Conservation (phyloP, 208 protist species). For the Angomonas ambiguus region DNA sequence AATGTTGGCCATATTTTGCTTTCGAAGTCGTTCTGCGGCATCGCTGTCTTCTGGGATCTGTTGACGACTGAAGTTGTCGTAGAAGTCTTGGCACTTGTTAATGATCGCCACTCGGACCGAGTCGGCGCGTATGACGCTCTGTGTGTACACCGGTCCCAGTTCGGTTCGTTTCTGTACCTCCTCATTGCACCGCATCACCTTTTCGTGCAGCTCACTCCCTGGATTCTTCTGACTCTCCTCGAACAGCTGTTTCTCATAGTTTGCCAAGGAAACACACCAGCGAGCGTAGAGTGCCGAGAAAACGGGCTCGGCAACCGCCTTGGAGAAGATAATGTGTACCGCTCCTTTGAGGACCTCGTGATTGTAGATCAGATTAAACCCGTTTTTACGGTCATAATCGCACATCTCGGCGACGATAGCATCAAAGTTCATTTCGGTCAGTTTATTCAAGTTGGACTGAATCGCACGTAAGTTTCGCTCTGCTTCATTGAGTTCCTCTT, state of each 20-base stretch:
- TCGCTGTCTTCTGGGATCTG: slow-evolving; percentile 36
- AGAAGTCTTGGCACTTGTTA: slow-evolving; percentile 47
- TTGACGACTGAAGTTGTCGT: slow-evolving; percentile 45
- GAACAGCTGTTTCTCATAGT: slow-evolving; percentile 68
- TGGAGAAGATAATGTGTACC: slow-evolving; percentile 82
- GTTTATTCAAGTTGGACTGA: slow-evolving; percentile 83
- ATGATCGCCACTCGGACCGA: slow-evolving; percentile 47
- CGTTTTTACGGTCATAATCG: slow-evolving; percentile 24
- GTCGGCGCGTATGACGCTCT: slow-evolving; percentile 10
- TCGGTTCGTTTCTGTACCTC: slow-evolving; percentile 21
- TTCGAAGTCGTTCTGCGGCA: slow-evolving; percentile 59
- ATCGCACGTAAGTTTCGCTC: slow-evolving; percentile 69
- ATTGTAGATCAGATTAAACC: slow-evolving; percentile 53
- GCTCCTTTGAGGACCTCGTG: slow-evolving; percentile 49
- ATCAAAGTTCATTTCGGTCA: slow-evolving; percentile 85
- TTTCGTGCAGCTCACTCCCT: slow-evolving; percentile 25
- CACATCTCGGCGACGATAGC: slow-evolving; percentile 56
- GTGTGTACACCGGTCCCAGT: slow-evolving; percentile 3
- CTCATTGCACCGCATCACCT: slow-evolving; percentile 19
- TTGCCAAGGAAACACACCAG: slow-evolving; percentile 64
- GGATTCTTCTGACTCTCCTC: slow-evolving; percentile 34
- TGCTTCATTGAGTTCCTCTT: slow-evolving; percentile 58
- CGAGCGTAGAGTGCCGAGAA: slow-evolving; percentile 82
- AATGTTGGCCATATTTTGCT: slow-evolving; percentile 87
- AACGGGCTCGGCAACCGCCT: slow-evolving; percentile 85